A percentile compares a stretch with the other conserved stretches of the same genome.
Conservation (phyloP, 768 basidiomycete species). For the Suillus cothurnatus region DNA sequence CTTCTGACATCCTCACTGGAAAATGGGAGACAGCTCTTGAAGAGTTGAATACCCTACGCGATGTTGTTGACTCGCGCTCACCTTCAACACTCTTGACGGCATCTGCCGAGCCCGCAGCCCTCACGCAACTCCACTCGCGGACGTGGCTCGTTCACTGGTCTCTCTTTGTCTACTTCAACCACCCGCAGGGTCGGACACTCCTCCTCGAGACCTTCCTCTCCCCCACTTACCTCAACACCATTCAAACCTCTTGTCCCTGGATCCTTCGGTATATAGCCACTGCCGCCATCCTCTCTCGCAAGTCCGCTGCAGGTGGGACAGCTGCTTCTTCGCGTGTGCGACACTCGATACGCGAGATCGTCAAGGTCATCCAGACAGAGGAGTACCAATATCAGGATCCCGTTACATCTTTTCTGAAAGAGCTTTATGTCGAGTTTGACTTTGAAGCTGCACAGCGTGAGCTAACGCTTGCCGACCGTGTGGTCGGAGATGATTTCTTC, state of each 20-base stretch:
- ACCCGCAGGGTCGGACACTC: slow-evolving; percentile 85
- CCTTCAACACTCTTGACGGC: slow-evolving; percentile 49
- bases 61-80: slow-evolving; percentile 82
- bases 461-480: slow-evolving; percentile 73
- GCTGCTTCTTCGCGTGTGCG: slow-evolving; percentile 72
- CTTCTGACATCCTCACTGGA: slow-evolving; percentile 93
- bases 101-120: slow-evolving; percentile 62
- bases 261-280: slow-evolving; percentile 92
- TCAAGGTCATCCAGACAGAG: slow-evolving; percentile 92
- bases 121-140: slow-evolving; percentile 88
- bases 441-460: slow-evolving; percentile 93
- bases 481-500: slow-evolving; percentile 94
- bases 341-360: slow-evolving; percentile 87
- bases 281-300: slow-evolving; percentile 90
- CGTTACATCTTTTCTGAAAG: slow-evolving; percentile 89
- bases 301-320: slow-evolving; percentile 54
- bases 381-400: slow-evolving; percentile 97
- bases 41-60: slow-evolving; percentile 94
- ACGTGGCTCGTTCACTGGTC: slow-evolving; percentile 99
- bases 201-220: slow-evolving; percentile 96
- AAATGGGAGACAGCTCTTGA: slow-evolving; percentile 95
- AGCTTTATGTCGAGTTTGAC: slow-evolving; percentile 94
- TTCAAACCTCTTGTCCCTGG: slow-evolving; percentile 95
- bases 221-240: slow-evolving; percentile 96
- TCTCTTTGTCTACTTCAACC: slow-evolving; percentile 98